Evolutionary conservation across 2,329 filamentous ascomycete genomes (phyloP).

Genomic region (Bipolaris victoriae): DNA sequence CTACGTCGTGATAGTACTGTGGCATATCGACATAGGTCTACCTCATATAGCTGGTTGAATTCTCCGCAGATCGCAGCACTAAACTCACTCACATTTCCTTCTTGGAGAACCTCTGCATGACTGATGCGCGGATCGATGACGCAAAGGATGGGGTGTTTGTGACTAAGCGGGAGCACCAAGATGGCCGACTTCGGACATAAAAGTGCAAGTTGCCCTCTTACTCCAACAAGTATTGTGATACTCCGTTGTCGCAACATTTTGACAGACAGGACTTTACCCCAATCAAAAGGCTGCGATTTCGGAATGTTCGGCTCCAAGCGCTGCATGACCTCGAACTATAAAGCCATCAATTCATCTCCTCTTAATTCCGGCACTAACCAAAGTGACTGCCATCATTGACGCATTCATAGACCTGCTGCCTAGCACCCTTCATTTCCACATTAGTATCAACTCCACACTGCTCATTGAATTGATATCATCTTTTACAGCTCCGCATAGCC

Average conservation of each 20-base stretch:
- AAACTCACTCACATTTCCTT: background rate
- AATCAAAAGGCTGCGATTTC: background rate
- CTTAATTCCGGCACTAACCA: constrained; percentile 9
- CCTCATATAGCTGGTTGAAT: too few relatives aligned
- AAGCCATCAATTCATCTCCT: constrained; percentile 1
- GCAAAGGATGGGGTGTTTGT: background rate
- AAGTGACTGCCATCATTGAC: background rate
- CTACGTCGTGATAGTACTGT: too few relatives aligned
- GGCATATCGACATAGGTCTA: too few relatives aligned
- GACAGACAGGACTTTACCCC: background rate
- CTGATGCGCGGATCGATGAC: background rate
- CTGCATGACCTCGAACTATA: background rate
- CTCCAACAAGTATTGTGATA: background rate
- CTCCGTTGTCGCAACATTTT: constrained; percentile 2
- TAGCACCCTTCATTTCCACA: background rate
- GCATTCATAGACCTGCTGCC: background rate
- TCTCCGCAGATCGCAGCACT: background rate
- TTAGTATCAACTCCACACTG: background rate
- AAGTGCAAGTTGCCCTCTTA: background rate
- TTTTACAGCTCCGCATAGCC: background rate
- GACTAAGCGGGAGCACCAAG: constrained; percentile 13
- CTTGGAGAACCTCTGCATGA: background rate
- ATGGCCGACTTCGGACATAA: constrained; percentile 17
- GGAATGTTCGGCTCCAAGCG: background rate
- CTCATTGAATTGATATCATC: background rate